Evolutionary conservation across 352 stramenopile species (phyloP).

Genomic region (Phytophthora constricta): DNA sequence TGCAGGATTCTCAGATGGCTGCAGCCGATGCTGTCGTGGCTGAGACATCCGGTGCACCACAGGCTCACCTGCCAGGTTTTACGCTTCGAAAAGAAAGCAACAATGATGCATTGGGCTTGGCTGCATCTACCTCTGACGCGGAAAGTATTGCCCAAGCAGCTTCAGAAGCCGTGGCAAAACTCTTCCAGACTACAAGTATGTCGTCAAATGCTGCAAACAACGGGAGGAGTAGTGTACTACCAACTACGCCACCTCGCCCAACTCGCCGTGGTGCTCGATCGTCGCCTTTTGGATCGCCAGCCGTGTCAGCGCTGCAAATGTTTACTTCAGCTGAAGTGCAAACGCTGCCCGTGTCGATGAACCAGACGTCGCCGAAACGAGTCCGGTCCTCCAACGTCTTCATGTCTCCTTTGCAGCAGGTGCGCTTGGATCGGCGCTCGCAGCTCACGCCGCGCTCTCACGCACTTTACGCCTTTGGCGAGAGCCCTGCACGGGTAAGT

Average conservation of each 20-base stretch:
- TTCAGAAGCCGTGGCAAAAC: constrained; percentile 68
- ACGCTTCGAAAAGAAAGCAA: constrained; percentile 45
- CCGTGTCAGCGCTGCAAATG: constrained; percentile 53
- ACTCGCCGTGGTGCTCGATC: constrained; percentile 31
- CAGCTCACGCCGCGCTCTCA: constrained; percentile 81
- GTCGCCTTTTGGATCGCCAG: constrained; percentile 56
- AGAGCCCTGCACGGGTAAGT: constrained; percentile 81
- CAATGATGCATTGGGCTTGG: constrained; percentile 40
- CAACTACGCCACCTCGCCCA: constrained; percentile 52
- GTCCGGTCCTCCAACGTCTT: constrained; percentile 85
- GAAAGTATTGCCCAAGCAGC: constrained; percentile 84
- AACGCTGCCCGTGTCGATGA: constrained; percentile 75
- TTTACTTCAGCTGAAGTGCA: constrained; percentile 81
- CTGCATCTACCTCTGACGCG: constrained; percentile 69
- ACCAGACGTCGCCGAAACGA: constrained; percentile 83
- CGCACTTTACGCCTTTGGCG: constrained; percentile 87
- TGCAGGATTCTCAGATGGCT: constrained; percentile 82
- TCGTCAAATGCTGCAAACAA: constrained; percentile 2
- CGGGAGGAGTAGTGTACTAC: constrained; percentile 42
- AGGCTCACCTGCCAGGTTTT: constrained; percentile 48
- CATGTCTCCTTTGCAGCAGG: constrained; percentile 85
- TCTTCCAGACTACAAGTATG: constrained; percentile 17
- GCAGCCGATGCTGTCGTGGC: constrained; percentile 71
- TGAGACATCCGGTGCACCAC: constrained; percentile 28
- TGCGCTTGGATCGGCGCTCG: constrained; percentile 70